These are phyloP conservation scores for Colletotrichum liriopes DNA, from an alignment of 2,329 filamentous ascomycete genomes.

Conservation along the genomic window DNA sequence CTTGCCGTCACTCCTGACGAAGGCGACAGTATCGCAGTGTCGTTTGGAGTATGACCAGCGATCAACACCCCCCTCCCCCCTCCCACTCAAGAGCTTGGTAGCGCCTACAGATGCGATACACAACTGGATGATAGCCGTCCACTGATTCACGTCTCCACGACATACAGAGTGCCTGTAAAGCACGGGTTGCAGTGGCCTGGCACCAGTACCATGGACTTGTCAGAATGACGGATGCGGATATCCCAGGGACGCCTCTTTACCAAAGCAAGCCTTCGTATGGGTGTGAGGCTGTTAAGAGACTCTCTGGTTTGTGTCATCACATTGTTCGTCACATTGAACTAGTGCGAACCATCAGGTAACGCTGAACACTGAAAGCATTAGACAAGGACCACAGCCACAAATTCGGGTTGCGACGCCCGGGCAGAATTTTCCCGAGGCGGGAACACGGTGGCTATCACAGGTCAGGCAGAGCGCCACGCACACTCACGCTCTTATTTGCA, in stretches of 20 bases:
- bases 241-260: constrained; percentile 17
- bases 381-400: constrained; percentile 12
- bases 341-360: constrained; percentile 21
- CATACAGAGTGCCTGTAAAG: constrained; percentile 1
- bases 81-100: background rate
- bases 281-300: constrained; percentile 7
- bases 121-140: background rate
- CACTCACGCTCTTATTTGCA: background rate
- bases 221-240: constrained; percentile 28
- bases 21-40: constrained; percentile 61
- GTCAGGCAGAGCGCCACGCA: constrained; percentile 1
- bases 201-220: constrained; percentile 18
- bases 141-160: background rate
- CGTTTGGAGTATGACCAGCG: constrained; percentile 54
- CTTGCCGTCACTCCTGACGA: constrained; percentile 84
- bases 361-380: constrained; percentile 12
- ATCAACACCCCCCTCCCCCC: background rate
- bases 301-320: constrained; percentile 11
- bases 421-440: constrained; percentile 3
- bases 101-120: background rate
- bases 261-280: background rate
- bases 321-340: constrained; percentile 23
- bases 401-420: constrained; percentile 7
- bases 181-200: background rate
- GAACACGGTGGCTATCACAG: background rate